Evolutionary conservation across 306 rosid genomes (phyloP).

Genomic region (Castanospermum australe): DNA sequence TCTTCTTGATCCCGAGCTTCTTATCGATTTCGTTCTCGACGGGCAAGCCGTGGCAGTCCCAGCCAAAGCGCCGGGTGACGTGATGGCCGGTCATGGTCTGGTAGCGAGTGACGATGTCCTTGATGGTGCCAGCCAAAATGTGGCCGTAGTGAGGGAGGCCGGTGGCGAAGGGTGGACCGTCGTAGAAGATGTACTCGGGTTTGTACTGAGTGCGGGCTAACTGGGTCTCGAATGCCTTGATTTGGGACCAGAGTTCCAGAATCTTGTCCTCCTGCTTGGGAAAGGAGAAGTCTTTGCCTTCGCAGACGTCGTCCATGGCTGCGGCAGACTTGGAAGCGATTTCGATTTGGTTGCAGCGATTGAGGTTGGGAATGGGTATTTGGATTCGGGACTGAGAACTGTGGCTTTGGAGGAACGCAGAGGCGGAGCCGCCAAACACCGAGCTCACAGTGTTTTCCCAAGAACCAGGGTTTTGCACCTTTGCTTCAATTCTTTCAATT

Average conservation of each 20-base stretch:
- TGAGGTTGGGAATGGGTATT: no score
- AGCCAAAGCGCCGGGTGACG: conserved; percentile 96
- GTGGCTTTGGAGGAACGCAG: no score
- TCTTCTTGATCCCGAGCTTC: conserved; percentile 68
- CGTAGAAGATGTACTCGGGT: conserved; percentile 88
- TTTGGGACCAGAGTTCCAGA: conserved; percentile 62
- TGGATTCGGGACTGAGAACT: no score
- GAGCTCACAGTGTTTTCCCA: no score
- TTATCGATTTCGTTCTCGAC: conserved; percentile 86
- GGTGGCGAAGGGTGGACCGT: conserved; percentile 98
- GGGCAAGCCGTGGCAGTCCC: conserved; percentile 99
- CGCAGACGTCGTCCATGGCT: conserved; percentile 95
- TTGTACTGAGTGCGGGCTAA: conserved; percentile 59
- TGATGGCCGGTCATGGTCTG: conserved; percentile 87
- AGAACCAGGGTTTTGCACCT: no score
- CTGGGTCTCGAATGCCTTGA: conserved; percentile 84
- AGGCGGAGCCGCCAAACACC: no score
- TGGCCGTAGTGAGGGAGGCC: conserved; percentile 99
- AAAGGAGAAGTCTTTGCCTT: conserved; percentile 86
- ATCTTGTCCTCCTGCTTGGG: conserved; percentile 71
- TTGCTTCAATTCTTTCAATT: no score
- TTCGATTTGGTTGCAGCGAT: no score
- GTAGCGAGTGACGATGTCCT: conserved; percentile 89
- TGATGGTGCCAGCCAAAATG: conserved; percentile 93
- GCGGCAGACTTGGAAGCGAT: no score